phyloP scores from a whole-genome alignment of 306 rosid species.

The Glycine soja region DNA sequence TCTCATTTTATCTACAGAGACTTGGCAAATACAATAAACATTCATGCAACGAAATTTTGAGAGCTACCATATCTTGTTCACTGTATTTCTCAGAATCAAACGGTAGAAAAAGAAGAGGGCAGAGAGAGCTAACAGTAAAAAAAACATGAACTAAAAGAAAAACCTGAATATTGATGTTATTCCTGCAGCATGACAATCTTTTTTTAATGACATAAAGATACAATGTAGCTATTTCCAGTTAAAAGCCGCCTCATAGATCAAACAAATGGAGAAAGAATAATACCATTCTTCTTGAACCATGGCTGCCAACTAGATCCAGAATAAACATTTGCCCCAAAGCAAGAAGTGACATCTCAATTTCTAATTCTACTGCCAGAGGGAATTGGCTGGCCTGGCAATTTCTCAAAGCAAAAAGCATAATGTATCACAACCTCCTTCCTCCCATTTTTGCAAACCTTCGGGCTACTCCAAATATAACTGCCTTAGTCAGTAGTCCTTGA shows the following conservation, averaged over 20 bases:
- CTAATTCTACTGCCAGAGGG: constrained; percentile 44
- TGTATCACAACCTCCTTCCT: constrained; percentile 73
- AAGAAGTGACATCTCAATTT: constrained; percentile 29
- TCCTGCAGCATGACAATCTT: constrained; percentile 45
- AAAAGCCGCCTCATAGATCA: constrained; percentile 52
- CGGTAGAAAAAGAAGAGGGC: not conserved
- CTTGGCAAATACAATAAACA: not conserved
- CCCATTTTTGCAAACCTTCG: constrained; percentile 84
- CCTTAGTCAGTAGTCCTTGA: constrained; percentile 86
- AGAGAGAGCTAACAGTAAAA: not conserved
- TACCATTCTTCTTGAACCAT: constrained; percentile 42
- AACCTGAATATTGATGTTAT: constrained; percentile 48
- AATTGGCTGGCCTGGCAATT: constrained; percentile 32
- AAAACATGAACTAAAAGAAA: constrained; percentile 34
- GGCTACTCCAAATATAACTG: constrained; percentile 90
- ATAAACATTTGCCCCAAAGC: constrained; percentile 24
- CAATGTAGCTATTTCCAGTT: constrained; percentile 46
- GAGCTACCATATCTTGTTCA: constrained; percentile 21
- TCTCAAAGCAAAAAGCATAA: constrained; percentile 42
- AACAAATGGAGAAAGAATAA: constrained; percentile 55
- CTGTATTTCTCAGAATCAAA: constrained; percentile 26
- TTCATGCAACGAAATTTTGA: not conserved
- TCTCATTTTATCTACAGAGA: constrained; percentile 9
- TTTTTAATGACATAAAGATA: constrained; percentile 48
- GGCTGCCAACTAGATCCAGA: constrained; percentile 43